Evolutionary conservation across 768 basidiomycete genomes (phyloP).

Genomic region (Coprinopsis sp.): DNA sequence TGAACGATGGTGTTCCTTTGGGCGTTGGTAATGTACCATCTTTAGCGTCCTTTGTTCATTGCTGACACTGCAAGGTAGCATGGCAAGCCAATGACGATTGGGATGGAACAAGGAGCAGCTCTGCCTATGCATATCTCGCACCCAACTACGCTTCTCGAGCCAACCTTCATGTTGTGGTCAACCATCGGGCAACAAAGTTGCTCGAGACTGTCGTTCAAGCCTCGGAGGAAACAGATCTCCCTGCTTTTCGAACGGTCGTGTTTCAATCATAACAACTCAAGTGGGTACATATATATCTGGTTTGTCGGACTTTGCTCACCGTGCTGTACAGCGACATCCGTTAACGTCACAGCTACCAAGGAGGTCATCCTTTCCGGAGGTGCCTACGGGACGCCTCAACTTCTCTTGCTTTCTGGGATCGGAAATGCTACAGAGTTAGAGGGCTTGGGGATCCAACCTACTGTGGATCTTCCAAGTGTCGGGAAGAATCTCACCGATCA

Average conservation of each 20-base stretch:
- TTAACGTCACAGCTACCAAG: conserved; percentile 18
- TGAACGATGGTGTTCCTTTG: no score
- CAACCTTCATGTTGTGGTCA: conserved; percentile 27
- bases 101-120: conserved; percentile 15
- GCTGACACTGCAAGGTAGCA: no score
- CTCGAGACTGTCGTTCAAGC: conserved; percentile 13
- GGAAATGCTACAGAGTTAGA: conserved; percentile 17
- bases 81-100: conserved; percentile 5
- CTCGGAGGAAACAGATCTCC: conserved; percentile 3
- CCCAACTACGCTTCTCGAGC: conserved; percentile 20
- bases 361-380: conserved; percentile 31
- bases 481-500: conserved; percentile 29
- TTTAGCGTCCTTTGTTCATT: no score
- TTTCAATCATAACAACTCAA: conserved; percentile 11
- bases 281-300: neutral
- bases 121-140: conserved; percentile 28
- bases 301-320: neutral
- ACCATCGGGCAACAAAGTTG: conserved; percentile 19
- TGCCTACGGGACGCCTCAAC: conserved; percentile 22
- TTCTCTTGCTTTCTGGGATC: conserved; percentile 26
- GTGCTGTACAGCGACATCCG: neutral
- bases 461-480: conserved; percentile 23
- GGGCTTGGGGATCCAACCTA: conserved; percentile 13
- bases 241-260: conserved; percentile 19
- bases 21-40: no score